These are phyloP conservation scores for Mucor velutinosus DNA, from an alignment of 371 early-diverging fungal species.

Conservation along the genomic window DNA sequence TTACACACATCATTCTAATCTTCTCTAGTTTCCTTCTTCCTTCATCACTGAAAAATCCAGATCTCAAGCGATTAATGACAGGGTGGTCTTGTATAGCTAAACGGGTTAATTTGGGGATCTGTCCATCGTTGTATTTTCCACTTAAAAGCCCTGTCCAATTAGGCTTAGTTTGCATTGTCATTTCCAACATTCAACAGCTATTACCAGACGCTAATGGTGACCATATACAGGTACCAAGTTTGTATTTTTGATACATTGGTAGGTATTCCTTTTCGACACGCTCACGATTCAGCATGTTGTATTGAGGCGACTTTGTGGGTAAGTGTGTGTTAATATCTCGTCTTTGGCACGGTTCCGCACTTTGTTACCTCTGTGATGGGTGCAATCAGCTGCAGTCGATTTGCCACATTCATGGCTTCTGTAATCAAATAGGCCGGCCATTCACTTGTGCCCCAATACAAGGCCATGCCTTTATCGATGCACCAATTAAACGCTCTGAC, in stretches of 20 bases:
- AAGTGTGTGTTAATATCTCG: too few relatives aligned
- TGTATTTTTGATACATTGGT: conserved; percentile 70
- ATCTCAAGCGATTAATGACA: conserved; percentile 64
- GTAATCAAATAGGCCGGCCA: conserved; percentile 83
- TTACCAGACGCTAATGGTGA: conserved; percentile 78
- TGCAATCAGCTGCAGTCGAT: conserved; percentile 66
- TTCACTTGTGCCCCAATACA: conserved; percentile 89
- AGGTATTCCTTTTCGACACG: conserved; percentile 78
- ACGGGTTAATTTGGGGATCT: conserved; percentile 72
- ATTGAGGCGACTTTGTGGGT: conserved; percentile 78
- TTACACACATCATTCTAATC: conserved; percentile 53
- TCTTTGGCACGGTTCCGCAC: neutral
- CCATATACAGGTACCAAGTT: conserved; percentile 82
- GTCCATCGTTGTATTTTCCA: conserved; percentile 79
- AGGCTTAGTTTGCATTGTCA: neutral
- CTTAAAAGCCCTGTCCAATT: conserved; percentile 49
- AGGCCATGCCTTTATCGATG: conserved; percentile 81
- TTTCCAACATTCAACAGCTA: neutral
- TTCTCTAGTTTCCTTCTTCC: conserved; percentile 59
- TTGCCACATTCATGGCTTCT: conserved; percentile 77
- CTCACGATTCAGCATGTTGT: conserved; percentile 87
- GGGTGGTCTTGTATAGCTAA: conserved; percentile 68
- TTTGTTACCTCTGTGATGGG: conserved; percentile 63
- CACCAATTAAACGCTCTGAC: conserved; percentile 87
- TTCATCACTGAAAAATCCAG: conserved; percentile 63